Evolutionary conservation across 2,329 filamentous ascomycete genomes (phyloP), one percentile per base, ranked within the genome.

Genomic region (Alternaria postmessia): DNA sequence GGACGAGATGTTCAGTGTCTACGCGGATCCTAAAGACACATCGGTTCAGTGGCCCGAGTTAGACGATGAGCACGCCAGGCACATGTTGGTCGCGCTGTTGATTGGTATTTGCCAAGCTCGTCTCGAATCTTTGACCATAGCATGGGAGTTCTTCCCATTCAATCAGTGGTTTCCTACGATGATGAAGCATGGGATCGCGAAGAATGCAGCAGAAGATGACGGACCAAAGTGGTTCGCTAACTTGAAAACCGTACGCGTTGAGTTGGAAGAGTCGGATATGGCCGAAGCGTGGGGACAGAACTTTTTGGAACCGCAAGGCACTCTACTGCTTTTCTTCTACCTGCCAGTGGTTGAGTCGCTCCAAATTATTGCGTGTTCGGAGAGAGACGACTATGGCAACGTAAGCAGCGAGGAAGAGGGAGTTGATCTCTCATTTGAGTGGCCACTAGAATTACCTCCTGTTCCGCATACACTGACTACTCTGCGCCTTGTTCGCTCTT

Each of bases 331-430:
- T 14, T 28, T 51, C 2, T 56, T 56, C 36, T 56, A 56, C 30
- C 36, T 56, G 7, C 36, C 54, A 9, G 22, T 14, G 36, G 7
- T 56, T 16, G 44, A 56, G 11, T 49, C 54, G 32, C 54, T 56
- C 44, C 26, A 49, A 3, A 14, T 51, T 28, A 12, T 47, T 5
- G 22, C 24, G 18, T 56, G 47, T 24, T n/a, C 41, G 22, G 2
- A 42, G 14, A 28, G 38, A 20, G 26, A 44, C 16, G 12, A 20
- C 9, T 16, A 51, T 14, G 32, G 28, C 11, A 26, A 26, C 24
- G 38, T 28, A 22, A 7, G 20, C 8, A n/a, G 28, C 8, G 20
- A 51, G 8, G 36, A 14, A 20, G 44, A 36, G 3, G 18, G 18
- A 12, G 44, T n/a, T 14, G 26, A 16, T 18, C 16, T n/a, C 14